phyloP scores from a whole-genome alignment of 495 filamentous ascomycete genomes.

The Penicillium subrubescens region DNA sequence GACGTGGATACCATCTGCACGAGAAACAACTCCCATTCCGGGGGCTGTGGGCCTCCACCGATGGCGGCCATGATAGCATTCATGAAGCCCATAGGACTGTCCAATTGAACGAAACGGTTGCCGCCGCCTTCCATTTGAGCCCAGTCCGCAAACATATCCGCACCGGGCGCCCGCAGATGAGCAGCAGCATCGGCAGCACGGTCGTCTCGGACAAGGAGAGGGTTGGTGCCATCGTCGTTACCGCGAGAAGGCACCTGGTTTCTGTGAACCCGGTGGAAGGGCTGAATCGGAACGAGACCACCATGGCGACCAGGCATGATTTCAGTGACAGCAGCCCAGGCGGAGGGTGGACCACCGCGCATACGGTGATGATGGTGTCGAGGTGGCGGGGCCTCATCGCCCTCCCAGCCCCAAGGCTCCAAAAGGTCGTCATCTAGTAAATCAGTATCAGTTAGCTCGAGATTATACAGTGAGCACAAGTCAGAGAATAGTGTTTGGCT shows the following conservation, averaged over 20 bases:
- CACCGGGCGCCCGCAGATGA: slow-evolving; percentile 33
- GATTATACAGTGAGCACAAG: not conserved
- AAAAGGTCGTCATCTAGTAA: slow-evolving; percentile 51
- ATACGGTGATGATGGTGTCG: slow-evolving; percentile 53
- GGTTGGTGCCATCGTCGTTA: slow-evolving; percentile 80
- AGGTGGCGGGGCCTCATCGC: slow-evolving; percentile 47
- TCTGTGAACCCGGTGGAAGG: slow-evolving; percentile 56
- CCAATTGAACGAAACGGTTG: slow-evolving; percentile 52
- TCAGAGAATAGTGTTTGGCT: not conserved
- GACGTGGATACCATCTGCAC: slow-evolving; percentile 61
- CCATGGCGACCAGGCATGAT: slow-evolving; percentile 46
- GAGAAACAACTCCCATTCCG: slow-evolving; percentile 57
- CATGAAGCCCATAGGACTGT: slow-evolving; percentile 65
- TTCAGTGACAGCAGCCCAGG: slow-evolving; percentile 48
- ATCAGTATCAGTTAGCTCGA: slow-evolving; percentile 9
- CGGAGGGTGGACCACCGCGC: slow-evolving; percentile 37
- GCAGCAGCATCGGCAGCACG: slow-evolving; percentile 35
- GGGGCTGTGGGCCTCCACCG: slow-evolving; percentile 49
- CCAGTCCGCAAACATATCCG: slow-evolving; percentile 54
- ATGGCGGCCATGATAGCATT: slow-evolving; percentile 63
- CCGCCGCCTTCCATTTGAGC: slow-evolving; percentile 56
- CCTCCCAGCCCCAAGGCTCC: slow-evolving; percentile 60
- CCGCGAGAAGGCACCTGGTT: slow-evolving; percentile 49
- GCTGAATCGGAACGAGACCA: slow-evolving; percentile 49
- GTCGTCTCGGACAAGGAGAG: slow-evolving; percentile 60